phyloP scores from a whole-genome alignment of 192 early-diverging fungal genomes.

The Backusella macrospora region DNA sequence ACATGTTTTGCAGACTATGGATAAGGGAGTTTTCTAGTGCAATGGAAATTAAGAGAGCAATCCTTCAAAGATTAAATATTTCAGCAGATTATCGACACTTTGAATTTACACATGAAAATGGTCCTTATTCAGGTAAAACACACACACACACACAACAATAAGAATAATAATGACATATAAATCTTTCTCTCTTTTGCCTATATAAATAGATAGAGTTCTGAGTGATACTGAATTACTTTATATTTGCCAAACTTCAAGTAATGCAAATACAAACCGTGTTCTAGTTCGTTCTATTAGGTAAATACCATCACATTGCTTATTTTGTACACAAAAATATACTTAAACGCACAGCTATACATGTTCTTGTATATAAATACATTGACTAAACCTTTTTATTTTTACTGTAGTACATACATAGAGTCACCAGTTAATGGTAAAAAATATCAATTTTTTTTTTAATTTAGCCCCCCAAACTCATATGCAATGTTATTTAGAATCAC shows the following conservation, averaged over 20 bases:
- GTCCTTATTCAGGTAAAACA: background rate
- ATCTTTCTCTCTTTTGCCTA: background rate
- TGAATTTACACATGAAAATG: slow-evolving; percentile 19
- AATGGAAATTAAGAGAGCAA: slow-evolving; percentile 15
- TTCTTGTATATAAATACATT: background rate
- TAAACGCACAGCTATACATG: too few species aligned
- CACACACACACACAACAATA: background rate
- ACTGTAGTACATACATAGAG: background rate
- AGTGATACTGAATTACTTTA: slow-evolving; percentile 26
- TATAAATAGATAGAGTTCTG: slow-evolving; percentile 24
- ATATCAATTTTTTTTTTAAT: background rate
- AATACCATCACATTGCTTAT: background rate
- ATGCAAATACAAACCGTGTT: slow-evolving; percentile 25
- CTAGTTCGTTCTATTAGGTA: slow-evolving; percentile 24
- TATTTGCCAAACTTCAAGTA: slow-evolving; percentile 30
- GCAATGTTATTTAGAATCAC: slow-evolving; percentile 16
- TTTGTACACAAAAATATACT: background rate
- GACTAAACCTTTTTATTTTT: background rate
- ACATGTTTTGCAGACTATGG: slow-evolving; percentile 22
- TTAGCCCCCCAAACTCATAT: background rate
- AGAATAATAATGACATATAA: background rate
- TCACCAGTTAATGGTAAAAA: slow-evolving; percentile 1
- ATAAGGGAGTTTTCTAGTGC: background rate
- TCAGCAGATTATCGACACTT: background rate
- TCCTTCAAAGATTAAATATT: slow-evolving; percentile 15